These are phyloP conservation scores for Leucogyrophana mollusca DNA, from an alignment of 768 basidiomycete genomes.

Conservation along the genomic window DNA sequence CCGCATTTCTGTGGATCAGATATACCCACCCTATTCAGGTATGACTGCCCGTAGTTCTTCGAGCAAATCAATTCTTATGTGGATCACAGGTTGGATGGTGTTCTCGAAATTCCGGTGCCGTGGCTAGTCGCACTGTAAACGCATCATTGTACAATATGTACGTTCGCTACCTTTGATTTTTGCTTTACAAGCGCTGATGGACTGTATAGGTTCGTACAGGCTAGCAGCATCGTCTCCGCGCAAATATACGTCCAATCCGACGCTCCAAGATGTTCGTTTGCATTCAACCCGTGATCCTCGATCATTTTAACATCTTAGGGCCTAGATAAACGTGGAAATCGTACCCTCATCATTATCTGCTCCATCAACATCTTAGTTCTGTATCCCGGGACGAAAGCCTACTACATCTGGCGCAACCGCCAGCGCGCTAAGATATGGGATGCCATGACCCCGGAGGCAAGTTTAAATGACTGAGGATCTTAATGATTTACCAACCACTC, in stretches of 20 bases:
- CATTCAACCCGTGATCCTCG: too few species aligned
- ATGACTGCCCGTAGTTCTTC: too few species aligned
- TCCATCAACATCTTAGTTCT: conserved; percentile 49
- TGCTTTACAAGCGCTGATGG: not conserved
- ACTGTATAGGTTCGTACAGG: conserved; percentile 43
- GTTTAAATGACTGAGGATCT: conserved; percentile 4
- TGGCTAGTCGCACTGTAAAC: conserved; percentile 58
- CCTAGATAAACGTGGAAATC: conserved; percentile 62
- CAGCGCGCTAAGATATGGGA: conserved; percentile 56
- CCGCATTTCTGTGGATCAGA: conserved; percentile 19
- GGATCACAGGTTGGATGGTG: conserved; percentile 48
- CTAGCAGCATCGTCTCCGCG: conserved; percentile 40
- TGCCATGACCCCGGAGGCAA: conserved; percentile 48
- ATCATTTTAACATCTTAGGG: too few species aligned
- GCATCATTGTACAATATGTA: conserved; percentile 61
- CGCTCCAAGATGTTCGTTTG: conserved; percentile 54
- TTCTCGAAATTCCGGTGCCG: conserved; percentile 58
- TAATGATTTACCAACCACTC: too few species aligned
- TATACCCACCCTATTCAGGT: conserved; percentile 52
- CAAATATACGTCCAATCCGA: conserved; percentile 61
- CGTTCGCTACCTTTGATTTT: not conserved
- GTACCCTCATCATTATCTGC: conserved; percentile 50
- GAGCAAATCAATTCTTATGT: too few species aligned
- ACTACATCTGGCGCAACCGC: conserved; percentile 59
- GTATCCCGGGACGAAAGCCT: conserved; percentile 53